Conservation (phyloP, 2,329 filamentous ascomycete species). For the Colletotrichum sp. region DNA sequence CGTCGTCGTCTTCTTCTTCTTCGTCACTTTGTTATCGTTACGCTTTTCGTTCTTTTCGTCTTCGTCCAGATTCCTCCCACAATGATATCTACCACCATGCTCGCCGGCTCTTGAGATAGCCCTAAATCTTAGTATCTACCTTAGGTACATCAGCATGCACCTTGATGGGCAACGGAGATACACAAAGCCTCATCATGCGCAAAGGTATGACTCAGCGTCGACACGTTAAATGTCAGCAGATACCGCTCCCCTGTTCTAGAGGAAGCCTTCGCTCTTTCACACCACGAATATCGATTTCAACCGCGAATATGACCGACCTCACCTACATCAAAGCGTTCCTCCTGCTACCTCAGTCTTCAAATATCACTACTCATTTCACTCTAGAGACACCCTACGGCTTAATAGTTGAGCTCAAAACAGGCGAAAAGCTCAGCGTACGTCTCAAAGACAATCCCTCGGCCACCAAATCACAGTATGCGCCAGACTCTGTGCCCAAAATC, state of each 20-base stretch:
- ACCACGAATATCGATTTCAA: not conserved
- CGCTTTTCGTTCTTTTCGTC: not conserved
- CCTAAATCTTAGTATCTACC: not conserved
- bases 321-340: not conserved
- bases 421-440: not conserved
- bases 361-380: not conserved
- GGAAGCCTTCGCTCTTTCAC: not conserved
- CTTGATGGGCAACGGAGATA: not conserved
- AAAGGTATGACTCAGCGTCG: not conserved
- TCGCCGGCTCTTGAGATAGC: not conserved
- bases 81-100: not conserved
- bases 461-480: not conserved
- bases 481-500: not conserved
- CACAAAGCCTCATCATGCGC: not conserved
- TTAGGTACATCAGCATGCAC: not conserved
- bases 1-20: no score
- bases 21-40: no score
- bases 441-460: not conserved
- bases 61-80: not conserved
- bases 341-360: not conserved
- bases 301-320: not conserved
- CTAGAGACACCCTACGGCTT: not conserved
- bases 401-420: not conserved
- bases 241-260: not conserved
- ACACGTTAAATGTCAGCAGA: not conserved